These are phyloP conservation scores for Sporothrix phasma DNA, from an alignment of 2,329 filamentous ascomycete species.

Conservation along the genomic window DNA sequence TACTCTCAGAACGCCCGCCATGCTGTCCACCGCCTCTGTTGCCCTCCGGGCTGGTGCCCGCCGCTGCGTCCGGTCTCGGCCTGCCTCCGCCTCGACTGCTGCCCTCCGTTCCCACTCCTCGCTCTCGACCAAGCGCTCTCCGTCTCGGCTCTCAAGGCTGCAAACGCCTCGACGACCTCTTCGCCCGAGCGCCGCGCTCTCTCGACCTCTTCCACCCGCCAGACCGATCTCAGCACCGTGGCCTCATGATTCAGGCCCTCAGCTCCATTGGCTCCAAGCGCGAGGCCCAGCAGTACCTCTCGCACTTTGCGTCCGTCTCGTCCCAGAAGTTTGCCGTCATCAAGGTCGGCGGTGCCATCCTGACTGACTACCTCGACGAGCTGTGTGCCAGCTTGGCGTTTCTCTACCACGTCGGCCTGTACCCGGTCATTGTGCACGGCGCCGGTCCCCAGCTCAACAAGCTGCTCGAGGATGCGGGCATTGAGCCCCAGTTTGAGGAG, in stretches of 20 bases:
- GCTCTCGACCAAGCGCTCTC: conserved; percentile 10
- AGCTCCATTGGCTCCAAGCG: conserved; percentile 94
- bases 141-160: background rate
- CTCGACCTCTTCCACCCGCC: conserved; percentile 25
- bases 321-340: conserved; percentile 97
- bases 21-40: conserved; percentile 35
- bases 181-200: conserved; percentile 25
- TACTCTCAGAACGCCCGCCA: conserved; percentile 18
- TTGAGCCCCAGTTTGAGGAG: conserved; percentile 93
- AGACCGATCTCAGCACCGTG: conserved; percentile 54
- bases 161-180: background rate
- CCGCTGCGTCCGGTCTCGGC: conserved; percentile 28
- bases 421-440: conserved; percentile 91
- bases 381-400: conserved; percentile 83
- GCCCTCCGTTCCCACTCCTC: conserved; percentile 7
- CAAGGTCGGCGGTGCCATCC: conserved; percentile 92
- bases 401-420: conserved; percentile 88
- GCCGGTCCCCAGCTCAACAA: conserved; percentile 87
- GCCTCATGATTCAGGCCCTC: conserved; percentile 78
- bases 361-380: conserved; percentile 88
- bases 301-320: conserved; percentile 92
- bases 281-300: conserved; percentile 94
- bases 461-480: conserved; percentile 77
- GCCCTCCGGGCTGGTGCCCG: conserved; percentile 35
- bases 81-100: conserved; percentile 21